These are phyloP conservation scores for Maudiozyma turicensis DNA, from an alignment of 805 yeast species.

Conservation along the genomic window DNA sequence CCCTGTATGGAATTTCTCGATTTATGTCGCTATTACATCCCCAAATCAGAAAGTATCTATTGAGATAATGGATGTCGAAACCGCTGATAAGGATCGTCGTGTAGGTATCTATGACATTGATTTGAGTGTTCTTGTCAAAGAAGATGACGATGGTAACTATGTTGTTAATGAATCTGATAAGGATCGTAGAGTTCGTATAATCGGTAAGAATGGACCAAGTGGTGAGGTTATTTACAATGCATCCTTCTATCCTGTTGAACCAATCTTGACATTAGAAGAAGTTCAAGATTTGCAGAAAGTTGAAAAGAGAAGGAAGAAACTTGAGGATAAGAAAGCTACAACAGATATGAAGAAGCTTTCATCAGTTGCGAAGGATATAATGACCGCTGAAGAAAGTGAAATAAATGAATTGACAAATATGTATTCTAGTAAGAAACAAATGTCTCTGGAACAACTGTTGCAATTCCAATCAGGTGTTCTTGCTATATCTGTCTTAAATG, in stretches of 20 bases:
- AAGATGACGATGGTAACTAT: slow-evolving; percentile 50
- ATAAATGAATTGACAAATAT: slow-evolving; percentile 31
- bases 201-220: slow-evolving; percentile 71
- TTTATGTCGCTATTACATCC: slow-evolving; percentile 75
- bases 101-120: slow-evolving; percentile 74
- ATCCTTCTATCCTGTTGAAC: slow-evolving; percentile 76
- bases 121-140: slow-evolving; percentile 56
- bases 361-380: slow-evolving; percentile 22
- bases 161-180: slow-evolving; percentile 48
- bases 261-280: slow-evolving; percentile 72
- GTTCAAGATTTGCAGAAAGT: slow-evolving; percentile 44
- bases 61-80: slow-evolving; percentile 89
- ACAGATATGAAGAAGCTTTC: slow-evolving; percentile 28
- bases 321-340: slow-evolving; percentile 25
- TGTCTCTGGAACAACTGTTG: slow-evolving; percentile 49
- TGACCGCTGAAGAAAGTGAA: slow-evolving; percentile 24
- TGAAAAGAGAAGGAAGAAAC: slow-evolving; percentile 30
- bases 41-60: slow-evolving; percentile 72
- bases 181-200: slow-evolving; percentile 50
- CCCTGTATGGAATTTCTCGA: slow-evolving; percentile 79
- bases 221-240: slow-evolving; percentile 67
- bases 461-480: slow-evolving; percentile 67
- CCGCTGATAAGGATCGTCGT: slow-evolving; percentile 69
- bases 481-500: slow-evolving; percentile 54
- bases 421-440: slow-evolving; percentile 36